phyloP scores from a whole-genome alignment of 805 yeast genomes.

The Barnettozyma salicaria region DNA sequence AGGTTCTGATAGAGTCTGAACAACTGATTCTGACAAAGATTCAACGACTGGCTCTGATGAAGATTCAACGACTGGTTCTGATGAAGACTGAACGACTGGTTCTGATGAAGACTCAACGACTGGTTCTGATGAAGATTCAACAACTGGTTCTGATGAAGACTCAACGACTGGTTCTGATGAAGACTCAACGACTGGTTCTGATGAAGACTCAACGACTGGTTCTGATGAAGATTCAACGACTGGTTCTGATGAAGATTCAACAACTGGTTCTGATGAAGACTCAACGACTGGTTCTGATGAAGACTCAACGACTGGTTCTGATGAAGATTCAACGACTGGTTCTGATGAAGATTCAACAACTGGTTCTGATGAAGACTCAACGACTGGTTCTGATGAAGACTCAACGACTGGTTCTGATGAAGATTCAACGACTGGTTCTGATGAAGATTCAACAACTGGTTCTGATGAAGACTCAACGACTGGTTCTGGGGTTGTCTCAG shows the following conservation, averaged over 20 bases:
- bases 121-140: slow-evolving; percentile 3
- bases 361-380: no score
- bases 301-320: background rate
- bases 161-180: slow-evolving; percentile 2
- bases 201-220: slow-evolving; percentile 1
- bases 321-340: slow-evolving; percentile 2
- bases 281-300: background rate
- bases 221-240: background rate
- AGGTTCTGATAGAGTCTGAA: slow-evolving; percentile 2
- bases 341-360: slow-evolving; percentile 1
- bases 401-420: no score
- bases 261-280: no score
- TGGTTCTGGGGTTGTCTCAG: slow-evolving; percentile 4
- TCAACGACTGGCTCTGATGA: no score
- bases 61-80: background rate
- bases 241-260: slow-evolving; percentile 3
- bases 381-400: no score
- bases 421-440: no score
- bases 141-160: background rate
- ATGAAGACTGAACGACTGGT: background rate
- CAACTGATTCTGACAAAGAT: no score
- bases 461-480: background rate
- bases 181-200: no score
- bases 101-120: slow-evolving; percentile 5
- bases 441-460: slow-evolving; percentile 1